A percentile compares a stretch with the other conserved stretches of the same genome.
These are phyloP conservation scores for Tetragonia tetragonoides DNA, from an alignment of 148 eudicot genomes.

Conservation along the genomic window DNA sequence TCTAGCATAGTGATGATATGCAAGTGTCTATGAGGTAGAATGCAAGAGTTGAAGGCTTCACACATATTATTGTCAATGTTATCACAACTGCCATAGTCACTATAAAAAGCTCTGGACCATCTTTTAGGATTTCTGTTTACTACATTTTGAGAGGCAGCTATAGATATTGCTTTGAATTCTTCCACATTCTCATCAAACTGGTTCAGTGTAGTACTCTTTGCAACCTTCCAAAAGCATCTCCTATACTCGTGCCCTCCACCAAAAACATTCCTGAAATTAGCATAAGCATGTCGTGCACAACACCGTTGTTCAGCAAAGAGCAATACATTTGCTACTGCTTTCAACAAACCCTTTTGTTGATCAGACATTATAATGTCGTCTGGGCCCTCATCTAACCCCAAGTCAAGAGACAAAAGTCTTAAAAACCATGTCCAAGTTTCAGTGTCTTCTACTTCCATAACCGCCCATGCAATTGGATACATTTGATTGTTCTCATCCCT, in stretches of 20 bases:
- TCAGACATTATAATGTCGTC: background rate
- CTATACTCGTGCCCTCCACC: conserved; percentile 3
- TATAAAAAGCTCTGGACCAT: conserved; percentile 7
- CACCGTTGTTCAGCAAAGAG: background rate
- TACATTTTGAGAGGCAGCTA: background rate
- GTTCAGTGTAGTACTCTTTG: background rate
- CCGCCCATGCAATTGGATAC: background rate
- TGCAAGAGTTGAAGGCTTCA: background rate
- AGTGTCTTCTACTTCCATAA: background rate
- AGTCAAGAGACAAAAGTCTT: background rate
- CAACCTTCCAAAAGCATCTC: background rate
- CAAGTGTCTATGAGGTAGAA: background rate
- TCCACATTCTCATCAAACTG: background rate
- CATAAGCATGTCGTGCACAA: background rate
- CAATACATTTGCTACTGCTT: background rate
- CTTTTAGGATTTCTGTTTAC: background rate
- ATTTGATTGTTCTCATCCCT: conserved; percentile 9
- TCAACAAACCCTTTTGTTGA: conserved; percentile 8
- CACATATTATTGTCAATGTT: background rate
- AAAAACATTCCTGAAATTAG: background rate
- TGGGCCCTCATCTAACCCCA: background rate
- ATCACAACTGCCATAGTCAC: background rate
- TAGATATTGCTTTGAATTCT: background rate
- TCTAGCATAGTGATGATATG: too few species aligned
- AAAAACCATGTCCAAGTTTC: conserved; percentile 3